These are phyloP conservation scores for Intubia oerlemansii DNA, from an alignment of 2,329 filamentous ascomycete genomes.

Conservation along the genomic window DNA sequence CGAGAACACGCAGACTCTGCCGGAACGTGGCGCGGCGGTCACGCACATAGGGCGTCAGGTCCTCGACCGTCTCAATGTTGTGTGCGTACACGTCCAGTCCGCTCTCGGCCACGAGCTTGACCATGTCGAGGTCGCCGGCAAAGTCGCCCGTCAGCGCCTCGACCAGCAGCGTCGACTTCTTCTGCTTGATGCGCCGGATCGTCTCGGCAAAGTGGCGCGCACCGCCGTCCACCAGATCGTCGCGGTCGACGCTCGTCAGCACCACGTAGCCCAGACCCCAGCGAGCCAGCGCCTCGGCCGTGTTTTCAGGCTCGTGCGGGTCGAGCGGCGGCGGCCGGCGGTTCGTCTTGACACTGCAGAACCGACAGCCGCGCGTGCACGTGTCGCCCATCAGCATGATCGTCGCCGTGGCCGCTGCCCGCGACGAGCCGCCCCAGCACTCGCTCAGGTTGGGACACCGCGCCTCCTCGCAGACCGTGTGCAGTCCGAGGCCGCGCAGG, in stretches of 20 bases:
- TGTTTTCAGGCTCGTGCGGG: constrained; percentile 91
- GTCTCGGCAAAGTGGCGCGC: constrained; percentile 84
- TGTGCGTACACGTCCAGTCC: constrained; percentile 93
- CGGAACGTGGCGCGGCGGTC: constrained; percentile 79
- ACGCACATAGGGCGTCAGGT: constrained; percentile 68
- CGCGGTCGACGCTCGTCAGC: constrained; percentile 78
- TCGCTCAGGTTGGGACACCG: constrained; percentile 94
- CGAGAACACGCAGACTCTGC: constrained; percentile 62
- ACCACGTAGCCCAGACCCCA: constrained; percentile 97
- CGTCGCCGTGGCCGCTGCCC: constrained; percentile 80
- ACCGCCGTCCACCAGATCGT: constrained; percentile 77
- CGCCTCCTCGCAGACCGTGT: constrained; percentile 96
- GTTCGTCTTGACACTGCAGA: constrained; percentile 90
- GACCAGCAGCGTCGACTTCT: constrained; percentile 55
- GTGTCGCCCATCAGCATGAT: constrained; percentile 99
- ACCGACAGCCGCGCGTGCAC: constrained; percentile 86
- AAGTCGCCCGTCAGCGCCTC: constrained; percentile 82
- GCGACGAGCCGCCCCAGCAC: constrained; percentile 85
- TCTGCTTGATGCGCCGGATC: constrained; percentile 78
- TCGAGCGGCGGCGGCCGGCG: constrained; percentile 60
- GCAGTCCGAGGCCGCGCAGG: constrained; percentile 67
- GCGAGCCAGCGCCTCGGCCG: constrained; percentile 72
- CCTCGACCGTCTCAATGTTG: constrained; percentile 91
- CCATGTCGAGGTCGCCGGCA: constrained; percentile 68
- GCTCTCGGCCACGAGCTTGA: constrained; percentile 60